phyloP scores from a whole-genome alignment of 768 basidiomycete genomes.

The Heimioporus sp. region DNA sequence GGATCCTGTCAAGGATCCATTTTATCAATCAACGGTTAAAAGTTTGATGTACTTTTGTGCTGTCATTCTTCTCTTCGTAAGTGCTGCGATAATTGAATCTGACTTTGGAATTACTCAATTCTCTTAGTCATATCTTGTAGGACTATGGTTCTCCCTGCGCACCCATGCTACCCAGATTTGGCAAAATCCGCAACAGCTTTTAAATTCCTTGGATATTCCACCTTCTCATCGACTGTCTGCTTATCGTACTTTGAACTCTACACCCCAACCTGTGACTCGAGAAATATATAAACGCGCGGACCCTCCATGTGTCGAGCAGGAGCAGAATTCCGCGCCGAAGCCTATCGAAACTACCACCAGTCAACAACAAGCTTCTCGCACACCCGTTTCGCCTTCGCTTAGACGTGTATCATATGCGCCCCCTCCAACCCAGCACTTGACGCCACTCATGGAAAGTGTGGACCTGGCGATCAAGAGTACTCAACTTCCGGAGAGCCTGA shows the following conservation, averaged over 20 bases:
- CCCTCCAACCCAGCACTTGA: constrained; percentile 37
- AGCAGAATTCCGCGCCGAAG: constrained; percentile 32
- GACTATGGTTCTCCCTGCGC: constrained; percentile 97
- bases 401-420: constrained; percentile 59
- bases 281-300: constrained; percentile 47
- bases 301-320: constrained; percentile 32
- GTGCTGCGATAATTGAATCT: constrained; percentile 30
- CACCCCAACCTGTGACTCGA: constrained; percentile 10
- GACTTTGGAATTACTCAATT: background rate
- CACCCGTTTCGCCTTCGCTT: constrained; percentile 42
- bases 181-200: constrained; percentile 91
- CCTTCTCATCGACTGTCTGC: constrained; percentile 53
- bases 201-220: constrained; percentile 64
- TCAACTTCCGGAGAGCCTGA: constrained; percentile 59
- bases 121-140: constrained; percentile 87
- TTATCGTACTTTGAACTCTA: constrained; percentile 43
- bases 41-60: constrained; percentile 97
- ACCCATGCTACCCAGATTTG: constrained; percentile 99
- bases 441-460: constrained; percentile 76
- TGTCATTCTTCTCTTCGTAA: constrained; percentile 80
- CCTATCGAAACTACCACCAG: constrained; percentile 15
- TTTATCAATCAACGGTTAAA: constrained; percentile 96
- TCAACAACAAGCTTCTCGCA: constrained; percentile 19
- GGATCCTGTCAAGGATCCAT: constrained; percentile 89
- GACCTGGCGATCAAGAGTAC: constrained; percentile 69